Base-by-base conservation (phyloP, 2,329 filamentous ascomycete genomes). In the Trichophyton benhamiae region DNA sequence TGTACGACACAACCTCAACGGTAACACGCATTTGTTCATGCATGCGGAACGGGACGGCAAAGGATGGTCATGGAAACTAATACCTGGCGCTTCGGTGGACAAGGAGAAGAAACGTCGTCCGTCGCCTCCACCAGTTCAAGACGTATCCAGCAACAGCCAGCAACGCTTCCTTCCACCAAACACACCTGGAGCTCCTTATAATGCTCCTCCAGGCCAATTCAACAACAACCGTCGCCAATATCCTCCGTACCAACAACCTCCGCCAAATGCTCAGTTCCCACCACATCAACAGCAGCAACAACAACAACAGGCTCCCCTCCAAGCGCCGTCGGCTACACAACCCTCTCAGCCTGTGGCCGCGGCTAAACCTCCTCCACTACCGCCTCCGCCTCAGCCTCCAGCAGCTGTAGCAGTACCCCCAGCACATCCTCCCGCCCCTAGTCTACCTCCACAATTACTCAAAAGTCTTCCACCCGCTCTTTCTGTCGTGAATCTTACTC, bases 1-100 rank as follows among this genome's bases (percentile, higher is more conserved):
- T 74, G 83, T 87, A 42, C 79, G 84, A 38, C 84, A 87, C 69
- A 87, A 87, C 62, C 74, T 87, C 53, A 78, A 71, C 74, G 81
- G 68, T 74, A 85, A 75, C 75, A 81, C 71, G 68, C 81, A 72
- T 75, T 78, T 72, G 57, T 86, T 86, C 67, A 78, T 80, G 69
- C 83, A 84, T 66, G 82, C 80, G 15, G 82, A 84, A 65, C 81
- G 76, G 69, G 78, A 79, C 69, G 83, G 83, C 60, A 86, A 86
- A 71, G 83, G 83, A 55, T 84, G 80, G 75, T 80, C 83, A 59
- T 86, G 83, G 83, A 78, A 80, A 61, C 79, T 85, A 66, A 80
- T 83, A 55, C 79, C 80, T 25, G 79, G 80, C 9, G 78, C 82
- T 3, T 82, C 82, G 2, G 82, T 85, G 48, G 82, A 84, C 65